phyloP scores from a whole-genome alignment of 176 grass and related monocot species.

The Carex myosuroides region DNA sequence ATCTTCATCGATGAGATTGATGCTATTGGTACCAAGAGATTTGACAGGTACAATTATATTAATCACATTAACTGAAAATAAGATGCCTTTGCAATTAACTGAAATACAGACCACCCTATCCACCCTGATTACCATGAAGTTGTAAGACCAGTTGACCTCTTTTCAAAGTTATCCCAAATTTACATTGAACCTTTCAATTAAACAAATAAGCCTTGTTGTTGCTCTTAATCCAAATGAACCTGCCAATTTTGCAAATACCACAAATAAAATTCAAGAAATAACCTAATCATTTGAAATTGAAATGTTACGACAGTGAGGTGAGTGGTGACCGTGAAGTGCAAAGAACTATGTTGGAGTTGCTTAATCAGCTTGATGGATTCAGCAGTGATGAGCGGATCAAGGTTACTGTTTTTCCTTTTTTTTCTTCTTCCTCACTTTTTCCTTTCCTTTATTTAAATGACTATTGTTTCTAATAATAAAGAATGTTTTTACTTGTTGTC shows the following conservation, averaged over 20 bases:
- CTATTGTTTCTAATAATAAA: neutral
- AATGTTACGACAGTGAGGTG: conserved; percentile 36
- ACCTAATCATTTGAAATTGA: neutral
- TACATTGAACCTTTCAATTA: neutral
- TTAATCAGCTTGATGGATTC: conserved; percentile 53
- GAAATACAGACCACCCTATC: neutral
- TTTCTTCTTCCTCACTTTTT: neutral
- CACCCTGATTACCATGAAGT: neutral
- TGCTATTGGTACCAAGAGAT: conserved; percentile 87
- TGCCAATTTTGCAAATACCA: neutral
- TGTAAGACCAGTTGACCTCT: neutral
- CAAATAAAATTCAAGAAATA: neutral
- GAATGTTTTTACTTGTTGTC: neutral
- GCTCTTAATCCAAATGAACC: neutral
- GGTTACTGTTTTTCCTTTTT: conserved; percentile 10
- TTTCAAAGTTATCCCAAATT: neutral
- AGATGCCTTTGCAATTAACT: neutral
- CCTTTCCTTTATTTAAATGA: neutral
- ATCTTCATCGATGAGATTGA: conserved; percentile 97
- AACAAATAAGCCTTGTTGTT: neutral
- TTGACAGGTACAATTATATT: conserved; percentile 49
- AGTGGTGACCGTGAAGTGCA: conserved; percentile 46
- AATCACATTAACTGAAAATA: neutral
- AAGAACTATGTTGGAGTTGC: conserved; percentile 41
- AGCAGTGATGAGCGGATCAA: conserved; percentile 44